These are phyloP conservation scores for Talaromyces albobiverticillius DNA, from an alignment of 2,329 filamentous ascomycete species.

Conservation along the genomic window DNA sequence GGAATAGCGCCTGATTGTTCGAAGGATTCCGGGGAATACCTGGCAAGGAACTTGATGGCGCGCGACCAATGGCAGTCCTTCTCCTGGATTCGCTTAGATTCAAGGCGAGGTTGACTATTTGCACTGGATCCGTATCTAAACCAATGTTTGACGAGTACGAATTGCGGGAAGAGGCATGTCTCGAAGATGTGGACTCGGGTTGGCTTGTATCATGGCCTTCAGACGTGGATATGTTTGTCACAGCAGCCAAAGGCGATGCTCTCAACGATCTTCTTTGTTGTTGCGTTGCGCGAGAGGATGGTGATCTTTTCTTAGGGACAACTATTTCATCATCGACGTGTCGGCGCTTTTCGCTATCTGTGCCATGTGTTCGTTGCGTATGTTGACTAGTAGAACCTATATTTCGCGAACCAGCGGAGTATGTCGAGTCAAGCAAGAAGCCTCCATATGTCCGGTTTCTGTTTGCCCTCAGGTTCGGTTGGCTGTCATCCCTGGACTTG, in stretches of 20 bases:
- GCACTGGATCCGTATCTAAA: slow-evolving; percentile 72
- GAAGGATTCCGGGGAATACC: slow-evolving; percentile 32
- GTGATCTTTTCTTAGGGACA: slow-evolving; percentile 35
- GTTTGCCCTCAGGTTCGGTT: slow-evolving; percentile 16
- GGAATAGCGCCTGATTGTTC: slow-evolving; percentile 21
- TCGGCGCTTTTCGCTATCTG: slow-evolving; percentile 40
- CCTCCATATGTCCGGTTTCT: slow-evolving; percentile 26
- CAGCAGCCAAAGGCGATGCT: slow-evolving; percentile 28
- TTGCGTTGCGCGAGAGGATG: slow-evolving; percentile 29
- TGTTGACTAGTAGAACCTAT: slow-evolving; percentile 23
- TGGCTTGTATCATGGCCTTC: slow-evolving; percentile 16
- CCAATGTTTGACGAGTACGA: slow-evolving; percentile 25
- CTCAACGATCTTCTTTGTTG: slow-evolving; percentile 31
- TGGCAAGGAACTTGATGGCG: slow-evolving; percentile 51
- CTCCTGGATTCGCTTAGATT: slow-evolving; percentile 75
- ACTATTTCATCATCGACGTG: slow-evolving; percentile 32
- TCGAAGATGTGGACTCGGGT: slow-evolving; percentile 3
- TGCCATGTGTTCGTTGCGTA: slow-evolving; percentile 24
- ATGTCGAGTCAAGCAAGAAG: slow-evolving; percentile 46
- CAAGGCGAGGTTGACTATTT: slow-evolving; percentile 90
- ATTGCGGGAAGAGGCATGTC: slow-evolving; percentile 11
- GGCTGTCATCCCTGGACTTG: slow-evolving; percentile 34
- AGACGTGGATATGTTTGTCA: slow-evolving; percentile 20
- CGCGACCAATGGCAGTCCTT: slow-evolving; percentile 58
- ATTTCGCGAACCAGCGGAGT: slow-evolving; percentile 27